These are phyloP conservation scores for Monosporascus cannonballus DNA, from an alignment of 2,329 filamentous ascomycete genomes.

Conservation along the genomic window DNA sequence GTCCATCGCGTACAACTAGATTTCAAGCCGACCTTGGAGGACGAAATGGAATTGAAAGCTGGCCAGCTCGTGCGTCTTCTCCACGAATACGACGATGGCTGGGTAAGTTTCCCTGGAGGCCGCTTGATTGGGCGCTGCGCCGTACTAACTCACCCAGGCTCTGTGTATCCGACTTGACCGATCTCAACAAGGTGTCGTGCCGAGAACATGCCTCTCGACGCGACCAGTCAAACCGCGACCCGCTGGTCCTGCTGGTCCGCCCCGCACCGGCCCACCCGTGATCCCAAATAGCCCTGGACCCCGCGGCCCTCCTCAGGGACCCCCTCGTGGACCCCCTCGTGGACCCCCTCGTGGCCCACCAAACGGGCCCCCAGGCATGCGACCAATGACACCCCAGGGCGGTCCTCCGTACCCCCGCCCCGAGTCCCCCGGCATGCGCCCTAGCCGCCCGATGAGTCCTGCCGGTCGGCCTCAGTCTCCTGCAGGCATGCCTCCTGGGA, in stretches of 20 bases:
- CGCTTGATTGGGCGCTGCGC: conserved; percentile 7
- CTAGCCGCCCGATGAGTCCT: conserved; percentile 23
- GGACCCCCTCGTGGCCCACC: conserved; percentile 25
- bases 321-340: conserved; percentile 22
- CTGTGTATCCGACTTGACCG: conserved; percentile 88
- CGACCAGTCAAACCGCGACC: conserved; percentile 82
- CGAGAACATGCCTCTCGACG: conserved; percentile 87
- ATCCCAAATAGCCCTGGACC: conserved; percentile 31
- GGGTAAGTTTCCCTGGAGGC: conserved; percentile 56
- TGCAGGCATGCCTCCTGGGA: conserved; percentile 17
- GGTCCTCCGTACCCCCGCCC: conserved; percentile 28
- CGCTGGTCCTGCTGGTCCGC: conserved; percentile 36
- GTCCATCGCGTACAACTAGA: conserved; percentile 93
- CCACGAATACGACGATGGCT: conserved; percentile 97
- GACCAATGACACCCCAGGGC: conserved; percentile 34
- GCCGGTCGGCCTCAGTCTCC: conserved; percentile 23
- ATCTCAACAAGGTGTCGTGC: conserved; percentile 86
- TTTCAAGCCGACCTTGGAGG: conserved; percentile 86
- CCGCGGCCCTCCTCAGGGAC: conserved; percentile 16
- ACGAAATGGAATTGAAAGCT: conserved; percentile 76
- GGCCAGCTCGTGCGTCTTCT: conserved; percentile 84
- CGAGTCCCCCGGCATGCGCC: conserved; percentile 26
- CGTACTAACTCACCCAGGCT: conserved; percentile 49
- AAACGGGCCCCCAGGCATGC: conserved; percentile 26
- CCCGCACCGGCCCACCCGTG: conserved; percentile 46